Conservation (phyloP, 208 protist species). For the Crithidia brevicula region DNA sequence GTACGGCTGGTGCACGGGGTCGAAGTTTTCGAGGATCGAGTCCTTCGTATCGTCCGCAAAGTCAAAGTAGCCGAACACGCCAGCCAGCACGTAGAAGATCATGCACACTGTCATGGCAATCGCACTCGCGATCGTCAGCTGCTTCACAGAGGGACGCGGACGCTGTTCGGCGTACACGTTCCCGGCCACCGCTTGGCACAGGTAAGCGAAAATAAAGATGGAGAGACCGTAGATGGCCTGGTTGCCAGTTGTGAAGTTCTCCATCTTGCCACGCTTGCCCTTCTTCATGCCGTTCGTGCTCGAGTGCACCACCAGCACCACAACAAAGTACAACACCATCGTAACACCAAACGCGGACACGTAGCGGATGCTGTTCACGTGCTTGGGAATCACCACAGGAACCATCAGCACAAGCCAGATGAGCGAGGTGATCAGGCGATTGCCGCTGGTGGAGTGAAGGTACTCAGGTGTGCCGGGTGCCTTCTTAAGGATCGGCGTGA, state of each 20-base stretch:
- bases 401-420: conserved; percentile 68
- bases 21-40: conserved; percentile 63
- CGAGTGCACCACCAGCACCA: conserved; percentile 53
- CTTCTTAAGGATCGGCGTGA: conserved; percentile 37
- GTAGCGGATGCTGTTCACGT: conserved; percentile 68
- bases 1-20: conserved; percentile 63
- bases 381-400: conserved; percentile 52
- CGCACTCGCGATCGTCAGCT: background rate
- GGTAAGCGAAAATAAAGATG: conserved; percentile 68
- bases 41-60: conserved; percentile 59
- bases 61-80: conserved; percentile 75
- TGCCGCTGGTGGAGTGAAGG: conserved; percentile 28
- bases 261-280: conserved; percentile 18
- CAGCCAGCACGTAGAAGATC: background rate
- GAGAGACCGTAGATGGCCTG: conserved; percentile 37
- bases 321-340: conserved; percentile 60
- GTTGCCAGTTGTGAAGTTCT: conserved; percentile 50
- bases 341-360: conserved; percentile 46
- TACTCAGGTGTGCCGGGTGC: conserved; percentile 22
- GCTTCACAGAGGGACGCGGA: conserved; percentile 32
- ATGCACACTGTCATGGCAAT: background rate
- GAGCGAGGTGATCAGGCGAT: conserved; percentile 40
- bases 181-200: conserved; percentile 44
- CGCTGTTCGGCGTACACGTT: conserved; percentile 63
- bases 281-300: conserved; percentile 43